Conservation (phyloP, 305 asterid genomes). For the Rubia tinctorum region DNA sequence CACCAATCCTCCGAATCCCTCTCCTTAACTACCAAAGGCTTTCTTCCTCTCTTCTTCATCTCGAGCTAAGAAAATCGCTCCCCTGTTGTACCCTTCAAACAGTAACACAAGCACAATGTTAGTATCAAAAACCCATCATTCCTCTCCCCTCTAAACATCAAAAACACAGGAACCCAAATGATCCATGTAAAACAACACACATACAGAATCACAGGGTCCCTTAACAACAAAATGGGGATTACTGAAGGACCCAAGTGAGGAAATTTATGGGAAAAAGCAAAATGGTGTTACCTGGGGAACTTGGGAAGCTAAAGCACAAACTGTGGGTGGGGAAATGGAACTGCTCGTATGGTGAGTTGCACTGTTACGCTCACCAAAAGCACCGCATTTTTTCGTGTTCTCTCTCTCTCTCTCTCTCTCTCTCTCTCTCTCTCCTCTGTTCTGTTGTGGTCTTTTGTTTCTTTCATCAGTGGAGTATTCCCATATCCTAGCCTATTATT, state of each 20-base stretch:
- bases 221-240: neutral
- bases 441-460: no score
- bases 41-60: conserved; percentile 23
- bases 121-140: neutral
- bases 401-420: no score
- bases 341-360: no score
- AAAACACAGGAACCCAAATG: neutral
- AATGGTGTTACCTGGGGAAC: no score
- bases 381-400: no score
- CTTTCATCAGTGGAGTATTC: no score
- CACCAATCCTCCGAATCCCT: conserved; percentile 34
- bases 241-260: neutral
- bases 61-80: neutral
- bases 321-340: no score
- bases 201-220: neutral
- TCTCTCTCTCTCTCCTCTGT: no score
- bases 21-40: conserved; percentile 16
- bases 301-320: no score
- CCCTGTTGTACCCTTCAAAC: neutral
- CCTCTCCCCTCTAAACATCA: neutral
- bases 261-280: no score
- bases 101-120: neutral
- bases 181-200: conserved; percentile 6
- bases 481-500: no score
- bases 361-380: no score